Evolutionary conservation across 225 moss, liverwort and hornwort genomes (phyloP).

Genomic region (Bryoerythrophyllum caledonicum): DNA sequence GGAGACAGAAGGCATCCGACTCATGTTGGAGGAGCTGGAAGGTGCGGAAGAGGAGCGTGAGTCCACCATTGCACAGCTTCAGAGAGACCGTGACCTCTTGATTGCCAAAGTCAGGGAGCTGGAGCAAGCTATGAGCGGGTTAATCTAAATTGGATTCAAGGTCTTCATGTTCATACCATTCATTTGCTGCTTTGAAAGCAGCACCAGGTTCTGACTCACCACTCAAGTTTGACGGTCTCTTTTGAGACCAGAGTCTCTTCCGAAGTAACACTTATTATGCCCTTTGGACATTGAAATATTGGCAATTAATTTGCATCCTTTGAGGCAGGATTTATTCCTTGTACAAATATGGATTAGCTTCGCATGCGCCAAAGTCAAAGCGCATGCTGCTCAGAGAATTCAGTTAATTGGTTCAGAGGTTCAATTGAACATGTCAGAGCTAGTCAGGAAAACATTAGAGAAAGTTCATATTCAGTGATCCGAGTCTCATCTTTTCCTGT

Average conservation of each 20-base stretch:
- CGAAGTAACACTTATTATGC: neutral
- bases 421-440: conserved; percentile 18
- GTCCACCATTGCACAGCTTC: conserved; percentile 35
- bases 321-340: conserved; percentile 21
- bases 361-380: conserved; percentile 17
- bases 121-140: conserved; percentile 47
- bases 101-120: conserved; percentile 45
- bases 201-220: conserved; percentile 1
- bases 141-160: conserved; percentile 30
- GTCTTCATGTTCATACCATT: conserved; percentile 10
- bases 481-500: conserved; percentile 1
- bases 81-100: conserved; percentile 42
- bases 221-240: neutral
- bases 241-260: conserved; percentile 9
- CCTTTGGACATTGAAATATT: neutral
- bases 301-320: neutral
- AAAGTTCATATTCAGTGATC: conserved; percentile 17
- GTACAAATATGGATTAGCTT: conserved; percentile 35
- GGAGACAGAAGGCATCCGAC: conserved; percentile 44
- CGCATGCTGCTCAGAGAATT: conserved; percentile 6
- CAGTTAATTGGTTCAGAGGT: conserved; percentile 17
- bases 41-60: conserved; percentile 49
- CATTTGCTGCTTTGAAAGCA: conserved; percentile 19
- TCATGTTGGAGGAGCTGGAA: conserved; percentile 48
- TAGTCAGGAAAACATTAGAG: conserved; percentile 21